Evolutionary conservation across 2,329 filamentous ascomycete species (phyloP).

Genomic region (Neoscytalidium dimidiatum): DNA sequence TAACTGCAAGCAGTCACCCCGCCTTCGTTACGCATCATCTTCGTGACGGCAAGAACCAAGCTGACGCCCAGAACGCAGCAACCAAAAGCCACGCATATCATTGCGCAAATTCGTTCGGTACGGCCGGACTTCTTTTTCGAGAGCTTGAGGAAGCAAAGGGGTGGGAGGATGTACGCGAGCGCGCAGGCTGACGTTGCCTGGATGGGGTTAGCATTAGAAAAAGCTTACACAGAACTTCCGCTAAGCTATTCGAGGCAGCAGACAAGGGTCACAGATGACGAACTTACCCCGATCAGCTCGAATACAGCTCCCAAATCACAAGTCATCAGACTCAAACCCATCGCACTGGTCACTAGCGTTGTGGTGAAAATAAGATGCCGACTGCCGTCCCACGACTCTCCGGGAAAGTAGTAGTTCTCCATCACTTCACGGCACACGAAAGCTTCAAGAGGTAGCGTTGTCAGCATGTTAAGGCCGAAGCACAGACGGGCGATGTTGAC

Average conservation of each 20-base stretch:
- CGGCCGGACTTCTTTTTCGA: slow-evolving; percentile 62
- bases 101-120: slow-evolving; percentile 60
- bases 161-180: slow-evolving; percentile 92
- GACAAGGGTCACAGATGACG: neutral
- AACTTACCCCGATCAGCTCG: slow-evolving; percentile 76
- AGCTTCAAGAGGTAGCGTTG: slow-evolving; percentile 90
- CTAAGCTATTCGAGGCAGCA: too few relatives aligned
- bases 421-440: slow-evolving; percentile 98
- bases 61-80: slow-evolving; percentile 78
- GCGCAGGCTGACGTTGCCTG: slow-evolving; percentile 82
- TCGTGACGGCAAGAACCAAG: slow-evolving; percentile 69
- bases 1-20: neutral
- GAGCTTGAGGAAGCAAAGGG: slow-evolving; percentile 92
- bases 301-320: slow-evolving; percentile 95
- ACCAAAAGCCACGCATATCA: slow-evolving; percentile 76
- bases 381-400: slow-evolving; percentile 76
- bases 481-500: slow-evolving; percentile 94
- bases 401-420: slow-evolving; percentile 77
- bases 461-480: slow-evolving; percentile 98
- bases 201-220: neutral
- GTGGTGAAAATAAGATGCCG: slow-evolving; percentile 88
- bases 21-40: slow-evolving; percentile 51
- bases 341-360: slow-evolving; percentile 74
- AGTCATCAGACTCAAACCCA: slow-evolving; percentile 77
- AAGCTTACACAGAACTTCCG: too few relatives aligned